Conservation (phyloP, 768 basidiomycete species). For the Pisolithus orientalis region DNA sequence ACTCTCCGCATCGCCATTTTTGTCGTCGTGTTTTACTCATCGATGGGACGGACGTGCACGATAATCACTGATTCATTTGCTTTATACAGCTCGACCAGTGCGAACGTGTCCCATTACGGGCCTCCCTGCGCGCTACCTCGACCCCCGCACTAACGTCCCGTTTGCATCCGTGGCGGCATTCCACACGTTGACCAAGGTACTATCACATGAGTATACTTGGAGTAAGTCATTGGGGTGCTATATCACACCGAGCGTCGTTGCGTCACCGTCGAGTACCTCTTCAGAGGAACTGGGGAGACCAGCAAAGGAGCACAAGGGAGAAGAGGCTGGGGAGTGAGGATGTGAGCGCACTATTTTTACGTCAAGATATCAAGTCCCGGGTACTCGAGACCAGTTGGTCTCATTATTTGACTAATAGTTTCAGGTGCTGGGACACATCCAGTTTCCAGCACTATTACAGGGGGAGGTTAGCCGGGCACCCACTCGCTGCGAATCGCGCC, state of each 20-base stretch:
- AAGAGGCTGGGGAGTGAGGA: too few relatives aligned
- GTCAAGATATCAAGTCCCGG: too few relatives aligned
- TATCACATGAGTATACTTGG: constrained; percentile 73
- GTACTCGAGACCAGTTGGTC: too few relatives aligned
- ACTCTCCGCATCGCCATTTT: not conserved
- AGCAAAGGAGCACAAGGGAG: too few relatives aligned
- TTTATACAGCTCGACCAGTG: constrained; percentile 50
- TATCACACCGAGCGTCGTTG: constrained; percentile 12
- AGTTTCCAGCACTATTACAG: too few relatives aligned
- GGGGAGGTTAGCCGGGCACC: too few relatives aligned
- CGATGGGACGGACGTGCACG: not conserved
- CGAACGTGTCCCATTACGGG: constrained; percentile 77
- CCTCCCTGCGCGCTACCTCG: constrained; percentile 64
- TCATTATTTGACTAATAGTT: too few relatives aligned
- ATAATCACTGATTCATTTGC: not conserved
- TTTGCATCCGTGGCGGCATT: constrained; percentile 70
- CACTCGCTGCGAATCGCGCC: too few relatives aligned
- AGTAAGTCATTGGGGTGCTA: constrained; percentile 38
- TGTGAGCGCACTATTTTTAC: too few relatives aligned
- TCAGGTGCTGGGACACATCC: too few relatives aligned
- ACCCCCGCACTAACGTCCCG: constrained; percentile 75
- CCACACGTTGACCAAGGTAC: constrained; percentile 49
- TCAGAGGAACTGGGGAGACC: too few relatives aligned
- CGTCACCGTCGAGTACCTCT: too few relatives aligned
- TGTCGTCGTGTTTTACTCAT: not conserved